These are phyloP conservation scores for Kuraishia hungarica DNA, from an alignment of 805 yeast species.

Conservation along the genomic window DNA sequence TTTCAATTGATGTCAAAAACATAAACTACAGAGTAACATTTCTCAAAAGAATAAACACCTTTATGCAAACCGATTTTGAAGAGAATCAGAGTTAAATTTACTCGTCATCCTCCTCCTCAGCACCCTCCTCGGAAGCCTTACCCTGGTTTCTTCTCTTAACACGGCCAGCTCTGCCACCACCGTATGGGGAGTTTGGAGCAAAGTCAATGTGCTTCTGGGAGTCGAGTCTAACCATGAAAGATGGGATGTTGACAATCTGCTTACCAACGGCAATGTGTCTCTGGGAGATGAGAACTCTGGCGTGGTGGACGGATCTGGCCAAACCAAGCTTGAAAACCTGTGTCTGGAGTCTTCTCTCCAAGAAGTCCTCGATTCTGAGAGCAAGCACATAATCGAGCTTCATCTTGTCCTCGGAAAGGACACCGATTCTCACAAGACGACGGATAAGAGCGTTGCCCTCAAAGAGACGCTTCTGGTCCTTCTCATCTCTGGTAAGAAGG, in stretches of 20 bases:
- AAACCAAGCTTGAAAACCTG: constrained; percentile 99
- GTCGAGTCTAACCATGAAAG: constrained; percentile 99
- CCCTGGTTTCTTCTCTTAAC: constrained; percentile 90
- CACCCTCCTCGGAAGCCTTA: constrained; percentile 59
- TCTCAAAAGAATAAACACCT: constrained; percentile 1
- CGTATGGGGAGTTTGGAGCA: constrained; percentile 98
- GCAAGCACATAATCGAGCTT: constrained; percentile 99
- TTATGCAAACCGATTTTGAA: neutral
- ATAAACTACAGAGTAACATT: neutral
- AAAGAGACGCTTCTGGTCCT: constrained; percentile 99
- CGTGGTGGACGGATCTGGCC: constrained; percentile 99
- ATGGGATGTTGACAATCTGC: constrained; percentile 97
- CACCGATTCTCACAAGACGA: constrained; percentile 99
- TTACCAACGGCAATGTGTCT: constrained; percentile 99
- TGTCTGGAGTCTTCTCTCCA: constrained; percentile 99
- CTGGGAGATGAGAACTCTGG: constrained; percentile 97
- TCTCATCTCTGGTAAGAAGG: constrained; percentile 98
- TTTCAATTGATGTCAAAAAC: neutral
- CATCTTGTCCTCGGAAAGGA: constrained; percentile 98
- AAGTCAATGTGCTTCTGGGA: constrained; percentile 99
- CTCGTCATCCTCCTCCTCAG: constrained; percentile 55
- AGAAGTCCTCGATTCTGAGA: constrained; percentile 96
- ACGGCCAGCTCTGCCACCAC: constrained; percentile 99
- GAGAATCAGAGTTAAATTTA: constrained; percentile 31
- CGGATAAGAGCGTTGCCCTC: constrained; percentile 99